Base-by-base conservation (phyloP, 169 alveolate species). In the Eimeria brunetti region DNA sequence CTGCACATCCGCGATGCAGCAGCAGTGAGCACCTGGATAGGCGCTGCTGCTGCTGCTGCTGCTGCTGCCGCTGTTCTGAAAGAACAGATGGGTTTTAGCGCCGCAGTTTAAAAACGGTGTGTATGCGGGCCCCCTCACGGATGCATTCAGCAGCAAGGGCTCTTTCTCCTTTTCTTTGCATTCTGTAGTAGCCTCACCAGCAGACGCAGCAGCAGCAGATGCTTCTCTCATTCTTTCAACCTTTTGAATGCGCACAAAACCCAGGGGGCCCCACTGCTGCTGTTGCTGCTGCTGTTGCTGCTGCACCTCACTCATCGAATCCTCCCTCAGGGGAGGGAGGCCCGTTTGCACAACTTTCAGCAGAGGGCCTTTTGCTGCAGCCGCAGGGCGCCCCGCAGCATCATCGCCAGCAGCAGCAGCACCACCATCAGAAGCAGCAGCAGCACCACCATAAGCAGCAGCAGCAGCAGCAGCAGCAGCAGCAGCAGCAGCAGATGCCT, bases 1-100 rank as follows among this genome's bases (percentile, higher is more conserved):
- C 67, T 81, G 73, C 69, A 81, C 89, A 81, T 81, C 89, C 49
- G 51, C 89, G 46, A 81, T 81, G 89, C 89, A 81, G 89, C 89
- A 81, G 18, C 89, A 81, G 46, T 53, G 89, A 46, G 89, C 89
- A 0, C 73, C 73, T 81, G 89, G 64, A 27, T 44, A 75, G 16
- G 62, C 38, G 85, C 62, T 75, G 85, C 85, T 41, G 62, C 33
- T 75, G 60, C 51, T 71, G 60, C 36, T 75, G 85, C 89, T 81
- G 89, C 44, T 81, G 89, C 67, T 81, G 89, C 89, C 33, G 41
- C 73, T 36, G 89, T 38, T 81, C 60, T 75, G 53, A 46, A 81
- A 53, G 89, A 81, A 81, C 18, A 81, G 89, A 33, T 53, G 64
- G 8, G 89, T 51, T n/a, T 81, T 81, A 30, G 49, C 51, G 71